Evolutionary conservation across 2,329 filamentous ascomycete genomes (phyloP).

Genomic region (Talaromyces amestolkiae): DNA sequence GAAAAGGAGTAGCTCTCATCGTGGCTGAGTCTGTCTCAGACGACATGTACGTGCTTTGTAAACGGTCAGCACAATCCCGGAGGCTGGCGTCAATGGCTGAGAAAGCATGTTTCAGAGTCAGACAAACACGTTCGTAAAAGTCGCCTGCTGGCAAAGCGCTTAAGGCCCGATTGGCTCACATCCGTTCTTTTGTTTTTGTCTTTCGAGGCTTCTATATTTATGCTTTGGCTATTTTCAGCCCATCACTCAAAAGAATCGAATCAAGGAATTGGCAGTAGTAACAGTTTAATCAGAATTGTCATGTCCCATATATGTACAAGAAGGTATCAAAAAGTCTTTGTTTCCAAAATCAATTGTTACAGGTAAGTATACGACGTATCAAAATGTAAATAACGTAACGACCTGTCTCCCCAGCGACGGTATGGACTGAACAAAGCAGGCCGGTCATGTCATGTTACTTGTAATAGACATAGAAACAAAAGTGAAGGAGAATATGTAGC

Average conservation of each 20-base stretch:
- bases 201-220: neutral
- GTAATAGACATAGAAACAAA: constrained; percentile 10
- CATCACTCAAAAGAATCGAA: neutral
- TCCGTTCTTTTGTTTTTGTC: neutral
- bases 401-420: neutral
- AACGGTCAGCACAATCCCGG: neutral
- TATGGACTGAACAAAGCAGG: neutral
- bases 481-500: constrained; percentile 10
- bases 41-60: too few species aligned
- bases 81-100: neutral
- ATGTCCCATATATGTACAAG: constrained; percentile 16
- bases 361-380: constrained; percentile 13
- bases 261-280: neutral
- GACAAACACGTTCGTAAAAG: neutral
- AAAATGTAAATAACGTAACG: neutral
- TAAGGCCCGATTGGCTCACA: neutral
- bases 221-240: neutral
- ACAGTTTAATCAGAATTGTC: constrained; percentile 5
- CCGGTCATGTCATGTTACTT: constrained; percentile 7
- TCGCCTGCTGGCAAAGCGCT: neutral
- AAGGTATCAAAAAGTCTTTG: constrained; percentile 11
- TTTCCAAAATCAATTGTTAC: constrained; percentile 15
- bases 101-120: neutral
- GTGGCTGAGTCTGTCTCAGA: constrained; percentile 1
- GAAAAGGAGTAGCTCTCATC: constrained; percentile 2